Evolutionary conservation across 2,329 filamentous ascomycete genomes (phyloP).

Genomic region (Elsinoe necatrix): DNA sequence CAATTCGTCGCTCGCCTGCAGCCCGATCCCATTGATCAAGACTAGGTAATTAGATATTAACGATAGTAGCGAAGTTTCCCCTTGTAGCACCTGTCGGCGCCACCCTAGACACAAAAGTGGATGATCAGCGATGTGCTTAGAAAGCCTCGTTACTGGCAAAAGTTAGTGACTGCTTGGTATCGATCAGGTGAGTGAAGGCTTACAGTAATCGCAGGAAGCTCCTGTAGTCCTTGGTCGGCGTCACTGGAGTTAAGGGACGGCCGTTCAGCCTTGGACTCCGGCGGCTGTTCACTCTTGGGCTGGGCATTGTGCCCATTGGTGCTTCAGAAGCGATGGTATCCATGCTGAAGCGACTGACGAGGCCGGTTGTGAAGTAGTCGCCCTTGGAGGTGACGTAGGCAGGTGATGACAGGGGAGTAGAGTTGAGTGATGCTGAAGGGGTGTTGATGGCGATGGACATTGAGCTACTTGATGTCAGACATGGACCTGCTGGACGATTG

Average conservation of each 20-base stretch:
- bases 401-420: neutral
- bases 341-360: neutral
- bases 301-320: neutral
- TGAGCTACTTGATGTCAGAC: neutral
- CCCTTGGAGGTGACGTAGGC: neutral
- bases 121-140: neutral
- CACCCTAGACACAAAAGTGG: neutral
- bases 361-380: constrained; percentile 2
- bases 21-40: neutral
- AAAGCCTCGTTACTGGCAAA: neutral
- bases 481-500: neutral
- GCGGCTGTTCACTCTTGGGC: neutral
- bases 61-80: neutral
- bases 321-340: constrained; percentile 1
- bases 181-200: neutral
- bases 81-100: neutral
- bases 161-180: neutral
- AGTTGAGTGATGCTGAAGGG: neutral
- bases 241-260: neutral
- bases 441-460: constrained; percentile 12
- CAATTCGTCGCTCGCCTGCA: neutral
- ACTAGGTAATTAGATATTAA: neutral
- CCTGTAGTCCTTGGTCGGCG: constrained; percentile 11
- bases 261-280: neutral
- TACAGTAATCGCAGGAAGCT: constrained; percentile 12